A percentile compares a stretch with the other conserved stretches of the same genome.
Evolutionary conservation across 192 early-diverging fungal genomes (phyloP).

Genomic region (Podila horticola): DNA sequence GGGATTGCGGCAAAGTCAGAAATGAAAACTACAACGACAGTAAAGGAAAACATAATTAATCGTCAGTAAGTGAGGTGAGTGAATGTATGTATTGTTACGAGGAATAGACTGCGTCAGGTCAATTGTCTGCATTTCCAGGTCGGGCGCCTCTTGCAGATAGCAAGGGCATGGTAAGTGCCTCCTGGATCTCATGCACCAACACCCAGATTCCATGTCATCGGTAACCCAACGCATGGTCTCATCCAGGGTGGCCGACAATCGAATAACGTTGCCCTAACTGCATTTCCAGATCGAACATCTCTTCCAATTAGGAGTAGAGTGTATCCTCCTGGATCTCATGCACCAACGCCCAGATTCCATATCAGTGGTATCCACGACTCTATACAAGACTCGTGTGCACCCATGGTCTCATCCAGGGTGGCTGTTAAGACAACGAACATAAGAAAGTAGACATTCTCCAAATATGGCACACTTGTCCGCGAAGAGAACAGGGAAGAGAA

Average conservation of each 20-base stretch:
- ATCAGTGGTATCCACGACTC: too few relatives aligned
- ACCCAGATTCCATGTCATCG: slow-evolving; percentile 20
- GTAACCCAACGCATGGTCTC: slow-evolving; percentile 15
- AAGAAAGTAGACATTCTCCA: too few relatives aligned
- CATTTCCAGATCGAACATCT: slow-evolving; percentile 22
- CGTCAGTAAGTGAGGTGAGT: too few relatives aligned
- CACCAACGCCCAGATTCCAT: slow-evolving; percentile 6
- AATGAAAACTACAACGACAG: background rate
- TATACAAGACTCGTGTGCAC: too few relatives aligned
- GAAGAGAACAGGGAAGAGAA: too few relatives aligned
- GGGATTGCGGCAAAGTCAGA: background rate
- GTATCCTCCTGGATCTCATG: slow-evolving; percentile 22
- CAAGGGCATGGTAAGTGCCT: slow-evolving; percentile 3
- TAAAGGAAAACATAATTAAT: too few relatives aligned
- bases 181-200: slow-evolving; percentile 37
- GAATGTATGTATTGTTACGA: too few relatives aligned
- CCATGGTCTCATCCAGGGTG: too few relatives aligned
- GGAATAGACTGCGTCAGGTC: background rate
- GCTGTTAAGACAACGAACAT: too few relatives aligned
- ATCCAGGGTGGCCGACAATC: slow-evolving; percentile 22
- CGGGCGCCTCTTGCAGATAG: slow-evolving; percentile 14
- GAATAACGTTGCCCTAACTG: background rate
- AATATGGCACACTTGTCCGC: too few relatives aligned
- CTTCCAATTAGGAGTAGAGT: slow-evolving; percentile 5
- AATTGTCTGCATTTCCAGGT: slow-evolving; percentile 22